These are phyloP conservation scores for Phaseolus lunatus DNA, from an alignment of 306 rosid genomes.

Conservation along the genomic window DNA sequence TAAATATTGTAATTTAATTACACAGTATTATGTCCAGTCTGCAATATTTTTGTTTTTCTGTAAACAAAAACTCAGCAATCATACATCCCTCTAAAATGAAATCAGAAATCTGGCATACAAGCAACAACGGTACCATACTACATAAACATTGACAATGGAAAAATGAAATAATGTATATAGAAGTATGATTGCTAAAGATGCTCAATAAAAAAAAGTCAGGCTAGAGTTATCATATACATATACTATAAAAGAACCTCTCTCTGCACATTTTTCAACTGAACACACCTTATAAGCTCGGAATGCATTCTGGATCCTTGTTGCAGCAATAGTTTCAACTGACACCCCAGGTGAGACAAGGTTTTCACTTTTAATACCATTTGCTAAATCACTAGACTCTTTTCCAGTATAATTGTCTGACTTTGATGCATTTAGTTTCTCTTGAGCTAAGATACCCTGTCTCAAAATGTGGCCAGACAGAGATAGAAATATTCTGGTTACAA, in stretches of 20 bases:
- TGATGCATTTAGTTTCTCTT: slow-evolving; percentile 52
- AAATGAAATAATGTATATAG: slow-evolving; percentile 6
- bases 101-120: slow-evolving; percentile 27
- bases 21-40: slow-evolving; percentile 6
- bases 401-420: slow-evolving; percentile 52
- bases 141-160: slow-evolving; percentile 3
- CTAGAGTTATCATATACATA: slow-evolving; percentile 16
- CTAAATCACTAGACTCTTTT: slow-evolving; percentile 45
- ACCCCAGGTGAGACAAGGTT: slow-evolving; percentile 62
- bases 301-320: slow-evolving; percentile 87
- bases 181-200: slow-evolving; percentile 17
- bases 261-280: slow-evolving; percentile 28
- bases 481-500: slow-evolving; percentile 36
- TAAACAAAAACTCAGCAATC: neutral
- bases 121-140: neutral
- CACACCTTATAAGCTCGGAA: slow-evolving; percentile 83
- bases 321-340: slow-evolving; percentile 76
- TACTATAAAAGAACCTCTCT: slow-evolving; percentile 15
- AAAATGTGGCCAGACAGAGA: slow-evolving; percentile 29
- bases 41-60: neutral
- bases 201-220: slow-evolving; percentile 14
- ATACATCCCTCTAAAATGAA: slow-evolving; percentile 24
- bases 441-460: slow-evolving; percentile 61
- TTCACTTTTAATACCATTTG: slow-evolving; percentile 53
- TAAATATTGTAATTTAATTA: neutral